Conservation (phyloP, 371 early-diverging fungal species). For the Mucor indicus region DNA sequence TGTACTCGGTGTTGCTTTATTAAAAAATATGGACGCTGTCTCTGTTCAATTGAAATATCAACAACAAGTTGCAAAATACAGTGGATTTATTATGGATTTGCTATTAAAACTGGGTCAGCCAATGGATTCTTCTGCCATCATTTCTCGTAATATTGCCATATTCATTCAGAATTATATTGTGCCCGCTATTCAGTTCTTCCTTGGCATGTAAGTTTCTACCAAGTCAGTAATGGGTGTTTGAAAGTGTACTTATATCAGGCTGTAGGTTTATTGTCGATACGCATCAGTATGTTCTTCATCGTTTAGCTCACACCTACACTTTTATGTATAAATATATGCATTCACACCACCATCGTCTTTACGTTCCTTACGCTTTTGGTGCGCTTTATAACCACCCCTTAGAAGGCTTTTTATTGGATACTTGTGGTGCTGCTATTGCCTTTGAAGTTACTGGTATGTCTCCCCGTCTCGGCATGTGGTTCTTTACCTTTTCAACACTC, state of each 20-base stretch:
- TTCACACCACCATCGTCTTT: conserved; percentile 71
- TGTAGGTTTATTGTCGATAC: conserved; percentile 53
- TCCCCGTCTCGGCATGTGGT: conserved; percentile 61
- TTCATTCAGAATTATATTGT: conserved; percentile 8
- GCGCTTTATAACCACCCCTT: conserved; percentile 78
- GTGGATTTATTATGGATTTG: background rate
- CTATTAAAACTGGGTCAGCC: conserved; percentile 6
- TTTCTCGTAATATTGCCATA: conserved; percentile 5
- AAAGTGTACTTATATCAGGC: background rate
- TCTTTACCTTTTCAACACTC: conserved; percentile 67
- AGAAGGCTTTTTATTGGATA: conserved; percentile 74
- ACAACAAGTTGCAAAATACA: conserved; percentile 3
- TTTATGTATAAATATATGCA: conserved; percentile 70
- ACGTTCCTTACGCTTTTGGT: conserved; percentile 72
- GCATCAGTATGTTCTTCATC: conserved; percentile 72
- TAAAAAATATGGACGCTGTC: conserved; percentile 17
- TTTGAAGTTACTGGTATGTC: conserved; percentile 67
- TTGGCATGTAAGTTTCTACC: conserved; percentile 18
- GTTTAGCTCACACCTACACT: conserved; percentile 60
- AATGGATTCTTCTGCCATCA: background rate
- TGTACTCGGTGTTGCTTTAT: conserved; percentile 22
- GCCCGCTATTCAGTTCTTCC: conserved; percentile 18
- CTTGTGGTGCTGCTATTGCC: conserved; percentile 66
- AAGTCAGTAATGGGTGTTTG: background rate
- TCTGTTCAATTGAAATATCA: conserved; percentile 13